Evolutionary conservation across 1,284 basidiomycete genomes (phyloP), one percentile per base, ranked within the genome.

Genomic region (Cystobasidium sp.): DNA sequence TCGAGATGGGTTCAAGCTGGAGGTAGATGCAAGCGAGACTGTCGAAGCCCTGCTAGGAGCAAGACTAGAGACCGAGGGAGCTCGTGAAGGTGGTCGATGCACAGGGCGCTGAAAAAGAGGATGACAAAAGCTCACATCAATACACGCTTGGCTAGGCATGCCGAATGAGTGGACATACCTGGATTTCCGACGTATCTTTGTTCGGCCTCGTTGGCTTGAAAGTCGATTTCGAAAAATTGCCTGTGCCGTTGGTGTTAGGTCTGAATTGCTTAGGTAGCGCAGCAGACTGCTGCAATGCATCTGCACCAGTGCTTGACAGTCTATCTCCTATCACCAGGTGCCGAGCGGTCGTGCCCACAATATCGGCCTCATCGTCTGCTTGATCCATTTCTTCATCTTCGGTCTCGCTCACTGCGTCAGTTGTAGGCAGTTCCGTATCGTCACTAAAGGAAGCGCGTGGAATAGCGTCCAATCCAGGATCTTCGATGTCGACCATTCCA

Each of bases 31-130:
- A 12, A 66, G 44, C 20, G 70, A 73, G 39, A 66, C 58, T n/a
- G 70, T 73, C 16, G 70, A 73, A 22, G 70, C 53, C 5, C 70
- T 37, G 20, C 59, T 55, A 6, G 70, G 70, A 9, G 63, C 70
- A 6, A 73, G 53, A 37, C 56, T 62, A 47, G 70, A 65, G 39
- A 66, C 62, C 6, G 70, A 73, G n/a, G 70, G 70, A 46, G 70
- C 70, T 3, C 70, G 62, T 20, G 70, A 73, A 22, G 63, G 53
- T 12, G 70, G 70, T 41, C 70, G 70, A 51, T 73, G 62, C 37
- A 56, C 49, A 44, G 52, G 53, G 24, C 55, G 66, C 66, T 68
- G 66, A 20, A 41, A n/a, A n/a, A 61, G 14, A 44, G 9, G 58
- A 14, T 61, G 22, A 41, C 12, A 18, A 56, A 68, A 41, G 24